phyloP scores from a whole-genome alignment of 371 early-diverging fungal genomes.

The Smittium mucronatum region DNA sequence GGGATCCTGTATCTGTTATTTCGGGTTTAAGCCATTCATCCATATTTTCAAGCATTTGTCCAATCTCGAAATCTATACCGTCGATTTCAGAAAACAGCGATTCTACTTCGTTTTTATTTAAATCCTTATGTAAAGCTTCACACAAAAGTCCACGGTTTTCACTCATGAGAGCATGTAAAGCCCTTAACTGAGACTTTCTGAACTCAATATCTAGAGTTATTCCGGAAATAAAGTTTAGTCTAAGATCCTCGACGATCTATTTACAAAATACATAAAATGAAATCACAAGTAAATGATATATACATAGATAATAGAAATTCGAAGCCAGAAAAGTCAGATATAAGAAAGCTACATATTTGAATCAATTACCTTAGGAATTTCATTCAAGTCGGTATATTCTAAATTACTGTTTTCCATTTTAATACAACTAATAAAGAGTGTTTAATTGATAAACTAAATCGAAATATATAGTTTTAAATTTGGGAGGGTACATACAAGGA shows the following conservation, averaged over 20 bases:
- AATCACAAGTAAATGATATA: too few relatives aligned
- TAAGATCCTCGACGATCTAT: slow-evolving; percentile 5
- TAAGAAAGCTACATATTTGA: too few relatives aligned
- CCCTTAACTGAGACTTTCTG: slow-evolving; percentile 36
- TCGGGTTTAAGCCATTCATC: slow-evolving; percentile 46
- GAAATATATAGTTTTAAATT: too few relatives aligned
- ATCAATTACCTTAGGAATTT: too few relatives aligned
- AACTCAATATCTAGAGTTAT: slow-evolving; percentile 23
- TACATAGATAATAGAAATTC: too few relatives aligned
- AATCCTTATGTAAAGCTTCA: slow-evolving; percentile 57
- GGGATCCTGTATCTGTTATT: slow-evolving; percentile 28
- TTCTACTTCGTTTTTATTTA: slow-evolving; percentile 38
- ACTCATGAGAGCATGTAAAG: slow-evolving; percentile 43
- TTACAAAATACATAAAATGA: too few relatives aligned
- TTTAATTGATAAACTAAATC: too few relatives aligned
- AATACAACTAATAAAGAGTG: too few relatives aligned
- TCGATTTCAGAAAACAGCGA: slow-evolving; percentile 32
- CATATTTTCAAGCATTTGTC: slow-evolving; percentile 44
- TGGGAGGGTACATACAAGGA: too few relatives aligned
- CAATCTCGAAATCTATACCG: slow-evolving; percentile 47
- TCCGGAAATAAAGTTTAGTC: slow-evolving; percentile 22
- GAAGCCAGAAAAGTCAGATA: too few relatives aligned
- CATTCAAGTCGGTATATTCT: too few relatives aligned
- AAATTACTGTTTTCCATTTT: too few relatives aligned
- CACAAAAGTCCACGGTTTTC: slow-evolving; percentile 48